These are phyloP conservation scores for Barbatosphaeria neglecta DNA, from an alignment of 495 filamentous ascomycete species.

Conservation along the genomic window DNA sequence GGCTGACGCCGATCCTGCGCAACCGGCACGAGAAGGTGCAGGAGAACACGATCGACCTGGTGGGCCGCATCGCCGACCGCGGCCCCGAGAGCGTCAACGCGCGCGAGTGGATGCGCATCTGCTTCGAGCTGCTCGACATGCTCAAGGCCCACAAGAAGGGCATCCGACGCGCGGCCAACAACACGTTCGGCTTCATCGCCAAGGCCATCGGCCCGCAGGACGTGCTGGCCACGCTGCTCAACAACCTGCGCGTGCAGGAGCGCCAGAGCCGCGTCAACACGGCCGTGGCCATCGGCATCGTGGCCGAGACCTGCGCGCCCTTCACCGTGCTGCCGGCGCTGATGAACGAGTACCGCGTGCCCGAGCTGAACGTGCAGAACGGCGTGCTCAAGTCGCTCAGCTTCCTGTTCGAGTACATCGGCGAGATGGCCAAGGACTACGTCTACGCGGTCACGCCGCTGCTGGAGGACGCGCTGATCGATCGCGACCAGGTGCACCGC, in stretches of 20 bases:
- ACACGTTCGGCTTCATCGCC: slow-evolving; percentile 99
- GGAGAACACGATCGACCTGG: slow-evolving; percentile 98
- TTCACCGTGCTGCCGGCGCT: slow-evolving; percentile 97
- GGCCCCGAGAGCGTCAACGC: slow-evolving; percentile 93
- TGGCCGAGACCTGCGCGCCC: slow-evolving; percentile 98
- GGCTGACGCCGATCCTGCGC: slow-evolving; percentile 89
- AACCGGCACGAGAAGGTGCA: slow-evolving; percentile 99
- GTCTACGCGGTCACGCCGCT: slow-evolving; percentile 97
- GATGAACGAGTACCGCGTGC: slow-evolving; percentile 99
- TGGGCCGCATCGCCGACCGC: slow-evolving; percentile 95
- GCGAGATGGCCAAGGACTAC: slow-evolving; percentile 99
- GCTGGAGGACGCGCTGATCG: slow-evolving; percentile 93
- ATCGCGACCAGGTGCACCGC: slow-evolving; percentile 95
- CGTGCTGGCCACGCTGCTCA: slow-evolving; percentile 88
- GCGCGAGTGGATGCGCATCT: slow-evolving; percentile 99
- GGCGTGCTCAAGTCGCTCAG: slow-evolving; percentile 94
- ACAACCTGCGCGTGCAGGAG: slow-evolving; percentile 94
- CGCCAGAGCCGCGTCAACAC: slow-evolving; percentile 97
- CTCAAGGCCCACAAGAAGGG: slow-evolving; percentile 99
- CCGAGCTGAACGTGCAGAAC: slow-evolving; percentile 97
- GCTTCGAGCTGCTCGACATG: slow-evolving; percentile 98
- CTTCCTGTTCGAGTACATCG: slow-evolving; percentile 98
- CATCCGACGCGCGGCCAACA: slow-evolving; percentile 96
- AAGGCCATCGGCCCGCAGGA: slow-evolving; percentile 98
- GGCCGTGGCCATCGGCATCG: slow-evolving; percentile 96